Base-by-base conservation (phyloP, 768 basidiomycete genomes). In the Daedaleopsis nitida region DNA sequence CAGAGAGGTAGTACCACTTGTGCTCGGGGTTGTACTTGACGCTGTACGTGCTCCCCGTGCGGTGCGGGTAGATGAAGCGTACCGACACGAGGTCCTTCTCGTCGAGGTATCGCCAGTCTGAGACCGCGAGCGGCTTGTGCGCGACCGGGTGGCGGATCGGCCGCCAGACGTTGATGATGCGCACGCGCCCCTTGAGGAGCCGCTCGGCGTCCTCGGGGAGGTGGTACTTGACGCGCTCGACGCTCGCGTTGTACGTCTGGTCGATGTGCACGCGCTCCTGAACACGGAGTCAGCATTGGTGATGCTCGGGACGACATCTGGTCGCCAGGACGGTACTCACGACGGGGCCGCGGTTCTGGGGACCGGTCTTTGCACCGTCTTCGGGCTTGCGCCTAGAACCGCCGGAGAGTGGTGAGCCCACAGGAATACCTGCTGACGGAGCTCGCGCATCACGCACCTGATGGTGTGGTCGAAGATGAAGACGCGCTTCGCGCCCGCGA, bases 81-180 rank as follows among this genome's bases (percentile, higher is more conserved):
- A 71, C 70, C 12, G 71, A 56, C 13, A 76, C 54, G 48, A 80
- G 75, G 58, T 80, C 79, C 19, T 62, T 57, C 44, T 71, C 69
- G 65, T 80, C 68, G 57, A 80, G 49, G 32, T 68, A 67, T 39
- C 74, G 75, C 65, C 72, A 80, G 66, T 80, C 78, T 0, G 75
- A 75, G 5, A 77, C 66, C 8, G 75, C 77, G 38, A 80, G 73
- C 19, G 79, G 78, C 23, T 73, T 65, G 63, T 80, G 73, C 27
- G 73, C 71, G 39, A 73, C 77, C 2, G 74, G 58, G 54, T 78
- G 70, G 44, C 52, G 69, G 55, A 79, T 77, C 6, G 78, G 78
- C 10, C 78, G 76, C 78, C 78, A 78, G 56, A 80, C 75, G 60
- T 80, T 80, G 66, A 80, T 77, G 67, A 80, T 76, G 56, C 75